Percentiles rank a stretch among this genome's conserved stretches.
phyloP scores from a whole-genome alignment of 352 stramenopile genomes.

The Phytophthora melonis region DNA sequence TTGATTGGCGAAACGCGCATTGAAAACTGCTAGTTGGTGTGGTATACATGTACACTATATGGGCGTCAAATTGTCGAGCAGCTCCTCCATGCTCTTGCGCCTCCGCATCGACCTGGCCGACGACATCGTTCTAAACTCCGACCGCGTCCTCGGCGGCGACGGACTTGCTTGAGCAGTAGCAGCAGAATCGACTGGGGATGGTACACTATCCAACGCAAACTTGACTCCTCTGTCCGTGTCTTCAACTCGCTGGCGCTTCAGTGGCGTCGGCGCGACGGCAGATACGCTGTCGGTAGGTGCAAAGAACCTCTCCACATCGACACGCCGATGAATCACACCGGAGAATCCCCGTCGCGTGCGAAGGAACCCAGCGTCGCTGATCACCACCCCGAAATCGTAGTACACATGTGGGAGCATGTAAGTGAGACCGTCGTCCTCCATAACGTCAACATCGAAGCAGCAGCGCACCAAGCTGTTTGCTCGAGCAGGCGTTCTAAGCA shows the following conservation, averaged over 20 bases:
- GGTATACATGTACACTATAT: not conserved
- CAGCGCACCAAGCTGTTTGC: constrained; percentile 60
- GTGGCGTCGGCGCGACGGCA: constrained; percentile 14
- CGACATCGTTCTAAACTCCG: constrained; percentile 1
- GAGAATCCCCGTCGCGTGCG: constrained; percentile 60
- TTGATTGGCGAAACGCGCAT: not conserved
- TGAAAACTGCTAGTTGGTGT: constrained; percentile 3
- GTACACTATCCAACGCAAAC: constrained; percentile 24
- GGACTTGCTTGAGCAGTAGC: constrained; percentile 11
- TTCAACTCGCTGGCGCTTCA: constrained; percentile 9
- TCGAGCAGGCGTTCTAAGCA: constrained; percentile 57
- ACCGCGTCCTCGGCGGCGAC: constrained; percentile 7
- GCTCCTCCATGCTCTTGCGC: constrained; percentile 65
- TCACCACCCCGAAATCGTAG: constrained; percentile 62
- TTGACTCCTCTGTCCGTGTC: constrained; percentile 9
- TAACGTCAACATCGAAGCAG: constrained; percentile 48
- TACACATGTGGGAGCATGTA: constrained; percentile 68
- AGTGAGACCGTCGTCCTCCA: constrained; percentile 39
- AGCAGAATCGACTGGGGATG: constrained; percentile 9
- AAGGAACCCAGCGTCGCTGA: constrained; percentile 53
- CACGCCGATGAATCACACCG: constrained; percentile 59
- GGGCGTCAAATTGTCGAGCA: constrained; percentile 18
- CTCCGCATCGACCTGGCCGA: constrained; percentile 56
- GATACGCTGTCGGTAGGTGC: constrained; percentile 17
- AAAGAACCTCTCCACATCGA: constrained; percentile 64